Conservation (phyloP, 768 basidiomycete genomes). For the Tylopilus sp. region DNA sequence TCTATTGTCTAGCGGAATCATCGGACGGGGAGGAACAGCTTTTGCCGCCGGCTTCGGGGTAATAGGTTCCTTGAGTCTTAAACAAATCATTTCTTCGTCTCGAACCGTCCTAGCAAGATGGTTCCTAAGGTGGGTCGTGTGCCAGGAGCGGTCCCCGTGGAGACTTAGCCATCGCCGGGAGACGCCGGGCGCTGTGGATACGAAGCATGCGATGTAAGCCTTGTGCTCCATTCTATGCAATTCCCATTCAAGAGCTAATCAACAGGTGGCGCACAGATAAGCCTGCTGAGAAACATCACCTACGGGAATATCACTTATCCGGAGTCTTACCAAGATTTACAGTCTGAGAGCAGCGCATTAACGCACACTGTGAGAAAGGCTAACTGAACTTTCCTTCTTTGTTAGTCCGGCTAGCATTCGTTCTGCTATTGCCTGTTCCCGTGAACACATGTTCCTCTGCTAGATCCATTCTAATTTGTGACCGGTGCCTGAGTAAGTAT, state of each 20-base stretch:
- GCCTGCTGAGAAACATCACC: constrained; percentile 8
- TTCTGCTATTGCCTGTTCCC: constrained; percentile 12
- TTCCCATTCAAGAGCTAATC: neutral
- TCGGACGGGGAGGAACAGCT: too few relatives aligned
- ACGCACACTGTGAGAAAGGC: constrained; percentile 21
- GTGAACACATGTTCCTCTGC: constrained; percentile 14
- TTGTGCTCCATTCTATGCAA: neutral
- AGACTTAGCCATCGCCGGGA: too few relatives aligned
- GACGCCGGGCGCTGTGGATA: neutral
- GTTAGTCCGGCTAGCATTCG: constrained; percentile 12
- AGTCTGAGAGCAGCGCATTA: neutral
- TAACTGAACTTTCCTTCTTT: constrained; percentile 12
- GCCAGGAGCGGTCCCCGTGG: too few relatives aligned
- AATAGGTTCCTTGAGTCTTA: too few relatives aligned
- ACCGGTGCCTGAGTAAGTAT: constrained; percentile 23
- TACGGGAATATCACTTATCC: constrained; percentile 14
- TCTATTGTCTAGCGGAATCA: too few relatives aligned
- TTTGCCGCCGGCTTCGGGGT: too few relatives aligned
- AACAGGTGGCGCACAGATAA: constrained; percentile 6
- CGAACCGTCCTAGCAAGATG: neutral
- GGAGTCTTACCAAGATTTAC: constrained; percentile 13
- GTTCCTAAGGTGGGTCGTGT: neutral
- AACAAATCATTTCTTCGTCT: too few relatives aligned
- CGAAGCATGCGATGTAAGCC: neutral
- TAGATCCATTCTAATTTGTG: constrained; percentile 6